Evolutionary conservation across 495 filamentous ascomycete genomes (phyloP), one percentile per base, ranked within the genome.

Genomic region (Talaromyces ruber): DNA sequence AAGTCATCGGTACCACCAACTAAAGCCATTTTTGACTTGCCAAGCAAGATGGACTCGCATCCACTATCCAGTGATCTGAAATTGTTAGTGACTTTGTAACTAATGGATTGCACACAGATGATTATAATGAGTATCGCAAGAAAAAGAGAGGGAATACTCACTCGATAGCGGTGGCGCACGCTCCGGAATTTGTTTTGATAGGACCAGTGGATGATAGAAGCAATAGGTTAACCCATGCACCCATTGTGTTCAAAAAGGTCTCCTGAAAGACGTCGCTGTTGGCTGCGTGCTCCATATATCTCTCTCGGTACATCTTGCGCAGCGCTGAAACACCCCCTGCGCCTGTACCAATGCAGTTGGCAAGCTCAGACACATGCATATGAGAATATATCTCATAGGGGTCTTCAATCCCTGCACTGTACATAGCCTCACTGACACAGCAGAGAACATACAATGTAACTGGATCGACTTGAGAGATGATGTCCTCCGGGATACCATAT

Each of bases 161-260:
- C 39, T 71, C 68, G 4, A 70, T 29, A 25, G 54, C 62, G 2
- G 68, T 68, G 22, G 68, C 69, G 43, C 68, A 69, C 12, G 65
- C 64, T 4, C 67, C 69, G 18, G 64, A 55, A n/a, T 68, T 65
- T 4, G 65, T 62, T 24, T 61, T 61, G 37, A 68, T 70, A 1
- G 69, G 68, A 2, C 68, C 69, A 8, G 66, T 34, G 2, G 68
- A 55, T 4, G 43, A 58, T 8, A 70, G 30, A 5, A 71, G 60
- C 12, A 71, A 50, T 55, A 71, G 63, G 47, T 70, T 70, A 14
- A 68, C 62, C 68, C 68, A 70, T 1, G 68, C 68, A 14, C 43
- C 62, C 8, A 45, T 24, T 14, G 68, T 67, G 30, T 71, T 71
- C 5, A 64, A 14, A 64, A 68, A 66, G 0, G 69, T 54, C 43